Conservation (phyloP, 495 filamentous ascomycete genomes). For the Penicillium parvum region DNA sequence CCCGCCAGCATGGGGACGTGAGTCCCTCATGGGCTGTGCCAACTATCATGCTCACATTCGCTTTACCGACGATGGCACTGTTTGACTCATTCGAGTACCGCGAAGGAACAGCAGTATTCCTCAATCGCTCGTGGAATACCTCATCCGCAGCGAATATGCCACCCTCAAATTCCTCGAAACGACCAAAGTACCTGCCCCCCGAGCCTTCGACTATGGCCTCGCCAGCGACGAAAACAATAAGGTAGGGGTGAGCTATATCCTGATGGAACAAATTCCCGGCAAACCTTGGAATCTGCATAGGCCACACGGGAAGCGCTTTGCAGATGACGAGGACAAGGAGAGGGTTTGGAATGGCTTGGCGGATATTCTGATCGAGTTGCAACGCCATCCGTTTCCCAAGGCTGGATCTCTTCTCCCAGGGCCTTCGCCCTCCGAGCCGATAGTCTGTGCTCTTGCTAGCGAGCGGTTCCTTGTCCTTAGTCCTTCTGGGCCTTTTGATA, state of each 20-base stretch:
- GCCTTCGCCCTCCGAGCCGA: not conserved
- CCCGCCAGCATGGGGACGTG: constrained; percentile 5
- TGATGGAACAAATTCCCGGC: constrained; percentile 36
- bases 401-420: constrained; percentile 19
- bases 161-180: constrained; percentile 28
- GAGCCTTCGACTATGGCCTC: constrained; percentile 11
- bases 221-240: constrained; percentile 20
- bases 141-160: constrained; percentile 26
- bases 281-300: constrained; percentile 22
- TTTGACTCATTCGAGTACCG: constrained; percentile 15
- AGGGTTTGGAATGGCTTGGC: constrained; percentile 31
- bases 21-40: constrained; percentile 21
- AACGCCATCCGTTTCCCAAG: constrained; percentile 27
- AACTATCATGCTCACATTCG: constrained; percentile 19
- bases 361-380: constrained; percentile 33
- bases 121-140: constrained; percentile 18
- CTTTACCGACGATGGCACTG: constrained; percentile 9
- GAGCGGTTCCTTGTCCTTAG: constrained; percentile 18
- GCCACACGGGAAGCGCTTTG: constrained; percentile 3
- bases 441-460: constrained; percentile 15
- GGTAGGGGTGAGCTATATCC: constrained; percentile 33
- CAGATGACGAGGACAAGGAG: constrained; percentile 17
- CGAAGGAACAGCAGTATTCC: constrained; percentile 12
- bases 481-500: constrained; percentile 22
- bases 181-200: constrained; percentile 15